Percentiles rank a stretch among this genome's conserved stretches.
phyloP scores from a whole-genome alignment of 2,329 filamentous ascomycete species.

The Allantophomopsis lycopodina region DNA sequence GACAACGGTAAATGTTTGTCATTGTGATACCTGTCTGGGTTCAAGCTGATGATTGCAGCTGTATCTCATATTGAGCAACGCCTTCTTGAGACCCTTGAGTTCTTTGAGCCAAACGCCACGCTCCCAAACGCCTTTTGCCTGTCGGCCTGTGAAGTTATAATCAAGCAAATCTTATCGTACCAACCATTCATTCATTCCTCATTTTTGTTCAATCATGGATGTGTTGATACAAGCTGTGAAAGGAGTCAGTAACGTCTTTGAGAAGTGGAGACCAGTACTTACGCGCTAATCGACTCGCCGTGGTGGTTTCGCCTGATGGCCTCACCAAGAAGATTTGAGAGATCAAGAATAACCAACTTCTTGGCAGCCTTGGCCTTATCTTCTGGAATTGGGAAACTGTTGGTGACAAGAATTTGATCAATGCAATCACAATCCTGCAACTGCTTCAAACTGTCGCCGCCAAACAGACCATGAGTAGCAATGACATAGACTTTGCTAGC shows the following conservation, averaged over 20 bases:
- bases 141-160: not conserved
- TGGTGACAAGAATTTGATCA: constrained; percentile 86
- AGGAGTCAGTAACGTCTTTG: no score
- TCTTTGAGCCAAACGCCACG: no score
- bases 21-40: no score
- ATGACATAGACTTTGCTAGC: constrained; percentile 96
- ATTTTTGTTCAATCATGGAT: no score
- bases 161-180: constrained; percentile 5
- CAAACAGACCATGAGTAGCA: constrained; percentile 91
- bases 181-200: not conserved
- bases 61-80: no score
- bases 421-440: constrained; percentile 90
- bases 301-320: constrained; percentile 94
- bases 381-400: constrained; percentile 84
- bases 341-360: constrained; percentile 82
- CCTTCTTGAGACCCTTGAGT: no score
- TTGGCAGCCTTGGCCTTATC: constrained; percentile 55
- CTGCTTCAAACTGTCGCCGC: constrained; percentile 76
- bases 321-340: constrained; percentile 79
- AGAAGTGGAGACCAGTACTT: no score
- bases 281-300: constrained; percentile 56
- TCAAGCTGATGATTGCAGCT: no score
- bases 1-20: no score
- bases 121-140: no score
- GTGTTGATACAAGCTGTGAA: no score